Evolutionary conservation across 345 rosid genomes (phyloP).

Genomic region (Pseudoturritis turrita): DNA sequence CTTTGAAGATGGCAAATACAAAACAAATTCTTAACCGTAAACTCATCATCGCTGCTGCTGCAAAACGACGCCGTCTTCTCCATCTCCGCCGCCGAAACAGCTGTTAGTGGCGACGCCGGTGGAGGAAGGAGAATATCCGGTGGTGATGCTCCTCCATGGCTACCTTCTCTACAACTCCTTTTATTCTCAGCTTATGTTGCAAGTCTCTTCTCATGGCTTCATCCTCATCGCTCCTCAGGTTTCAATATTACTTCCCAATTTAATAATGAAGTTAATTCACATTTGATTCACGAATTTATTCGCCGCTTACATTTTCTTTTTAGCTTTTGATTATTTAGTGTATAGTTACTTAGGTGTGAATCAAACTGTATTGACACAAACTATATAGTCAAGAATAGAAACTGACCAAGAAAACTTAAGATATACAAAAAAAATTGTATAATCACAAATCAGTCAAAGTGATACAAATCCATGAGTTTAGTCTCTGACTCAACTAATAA

Average conservation of each 20-base stretch:
- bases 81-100: conserved; percentile 46
- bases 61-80: conserved; percentile 5
- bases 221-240: conserved; percentile 90
- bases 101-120: conserved; percentile 61
- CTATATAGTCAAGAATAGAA: no score
- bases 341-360: background rate
- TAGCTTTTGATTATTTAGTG: background rate
- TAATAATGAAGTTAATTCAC: background rate
- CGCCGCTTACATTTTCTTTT: background rate
- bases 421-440: no score
- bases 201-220: conserved; percentile 91
- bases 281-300: no score
- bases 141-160: conserved; percentile 76
- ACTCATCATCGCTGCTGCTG: conserved; percentile 28
- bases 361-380: no score
- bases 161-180: conserved; percentile 73
- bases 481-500: no score
- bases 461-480: no score
- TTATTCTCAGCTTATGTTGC: conserved; percentile 84
- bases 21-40: conserved; percentile 37
- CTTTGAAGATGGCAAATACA: conserved; percentile 44
- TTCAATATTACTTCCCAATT: background rate
- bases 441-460: no score
- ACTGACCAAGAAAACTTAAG: no score
- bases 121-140: conserved; percentile 66